Conservation (phyloP, 305 asterid species). For the Petunia hybrid region DNA sequence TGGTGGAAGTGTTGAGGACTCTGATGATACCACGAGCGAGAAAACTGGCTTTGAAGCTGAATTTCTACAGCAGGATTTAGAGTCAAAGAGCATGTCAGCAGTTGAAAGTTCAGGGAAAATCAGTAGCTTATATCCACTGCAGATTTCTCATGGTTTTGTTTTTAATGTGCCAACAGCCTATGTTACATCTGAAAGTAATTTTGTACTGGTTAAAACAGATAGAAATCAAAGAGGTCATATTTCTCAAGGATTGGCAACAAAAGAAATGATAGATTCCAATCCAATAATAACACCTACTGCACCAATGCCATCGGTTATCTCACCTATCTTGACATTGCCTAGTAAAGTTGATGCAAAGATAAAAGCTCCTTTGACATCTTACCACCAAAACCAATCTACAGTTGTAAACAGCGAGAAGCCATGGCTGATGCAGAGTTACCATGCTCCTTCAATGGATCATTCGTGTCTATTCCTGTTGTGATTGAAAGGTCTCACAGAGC, state of each 20-base stretch:
- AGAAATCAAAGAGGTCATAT: neutral
- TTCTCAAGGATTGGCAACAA: neutral
- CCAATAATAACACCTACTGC: neutral
- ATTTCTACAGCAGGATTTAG: neutral
- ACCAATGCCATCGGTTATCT: neutral
- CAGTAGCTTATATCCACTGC: too few relatives aligned
- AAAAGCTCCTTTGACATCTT: neutral
- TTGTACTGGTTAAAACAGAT: neutral
- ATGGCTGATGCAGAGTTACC: too few relatives aligned
- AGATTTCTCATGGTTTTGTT: neutral
- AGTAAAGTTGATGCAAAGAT: too few relatives aligned
- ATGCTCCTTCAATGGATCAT: too few relatives aligned
- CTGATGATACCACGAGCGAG: too few relatives aligned
- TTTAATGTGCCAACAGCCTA: neutral
- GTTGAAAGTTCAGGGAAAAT: neutral
- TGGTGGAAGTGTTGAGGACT: too few relatives aligned
- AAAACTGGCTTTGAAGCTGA: constrained; percentile 6
- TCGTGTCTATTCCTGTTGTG: constrained; percentile 25
- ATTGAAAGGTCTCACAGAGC: constrained; percentile 27
- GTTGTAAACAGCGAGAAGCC: too few relatives aligned
- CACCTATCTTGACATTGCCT: too few relatives aligned
- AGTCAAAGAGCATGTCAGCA: neutral
- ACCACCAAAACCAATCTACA: neutral
- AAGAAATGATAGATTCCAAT: neutral
- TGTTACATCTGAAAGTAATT: neutral